Base-by-base conservation (phyloP, 192 early-diverging fungal species). In the Mortierella hygrophila region DNA sequence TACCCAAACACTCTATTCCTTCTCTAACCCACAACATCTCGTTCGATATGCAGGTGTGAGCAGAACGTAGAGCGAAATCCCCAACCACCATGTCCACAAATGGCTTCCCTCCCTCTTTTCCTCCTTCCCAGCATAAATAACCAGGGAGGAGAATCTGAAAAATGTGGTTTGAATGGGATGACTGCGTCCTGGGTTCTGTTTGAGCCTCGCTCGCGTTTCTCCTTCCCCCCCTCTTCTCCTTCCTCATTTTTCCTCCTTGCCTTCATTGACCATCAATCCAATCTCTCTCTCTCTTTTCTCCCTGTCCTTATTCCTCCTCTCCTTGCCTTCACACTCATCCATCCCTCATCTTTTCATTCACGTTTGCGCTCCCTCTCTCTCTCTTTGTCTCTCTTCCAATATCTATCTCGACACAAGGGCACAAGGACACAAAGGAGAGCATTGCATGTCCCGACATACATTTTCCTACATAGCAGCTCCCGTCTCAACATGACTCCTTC, bases 321-420 rank as follows among this genome's bases (percentile, higher is more conserved):
- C 60, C 60, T 29, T 65, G 60, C 60, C 60, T 65, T 65, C 60
- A 65, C 57, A 63, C 13, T 9, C 60, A 65, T 65, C 26, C 60
- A 11, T 35, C 29, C 26, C 60, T 65, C 29, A 65, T 15, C 29
- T 29, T 29, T 23, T 15, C 11, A 65, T 65, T 65, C 3, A 15
- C 60, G 32, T 65, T 65, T 65, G 29, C 29, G 60, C 60, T 65
- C 26, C 60, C 32, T 65, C 26, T 55, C 49, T 47, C 29, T 52
- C 29, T 32, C 26, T 52, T 29, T 74, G 21, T 9, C 15, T 55
- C 10, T 76, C 40, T 40, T 74, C 29, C 47, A 42, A 44, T 74
- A 8, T 74, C 29, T 37, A 20, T 52, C 49, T 55, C 20, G 23
- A n/a, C 69, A 4, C 38, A 38, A 70, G 20, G 35, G 40, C 38